Percentiles rank a stretch among this genome's conserved stretches.
Conservation (phyloP, 129 eudicot genomes). For the Dittrichia graveolens region DNA sequence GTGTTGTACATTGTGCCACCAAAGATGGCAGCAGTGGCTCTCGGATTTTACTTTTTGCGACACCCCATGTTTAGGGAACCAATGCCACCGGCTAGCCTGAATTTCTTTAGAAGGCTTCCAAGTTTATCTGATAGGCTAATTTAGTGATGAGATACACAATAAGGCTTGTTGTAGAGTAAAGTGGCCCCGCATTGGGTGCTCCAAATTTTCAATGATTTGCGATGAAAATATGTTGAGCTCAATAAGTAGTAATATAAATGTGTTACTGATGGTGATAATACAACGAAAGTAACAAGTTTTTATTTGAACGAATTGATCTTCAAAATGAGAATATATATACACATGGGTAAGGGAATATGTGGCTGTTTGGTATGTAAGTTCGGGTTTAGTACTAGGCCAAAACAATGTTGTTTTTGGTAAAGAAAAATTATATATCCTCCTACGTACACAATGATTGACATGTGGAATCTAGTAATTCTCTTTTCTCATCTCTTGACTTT, state of each 20-base stretch:
- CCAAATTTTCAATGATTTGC: slow-evolving; percentile 34
- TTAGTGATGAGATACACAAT: slow-evolving; percentile 43
- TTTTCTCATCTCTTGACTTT: no score
- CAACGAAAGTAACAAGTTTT: not conserved
- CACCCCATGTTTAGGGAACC: slow-evolving; percentile 99
- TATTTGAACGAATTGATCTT: not conserved
- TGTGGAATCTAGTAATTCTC: no score
- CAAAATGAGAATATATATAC: not conserved
- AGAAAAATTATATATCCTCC: no score
- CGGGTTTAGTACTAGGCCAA: no score
- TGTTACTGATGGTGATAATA: not conserved
- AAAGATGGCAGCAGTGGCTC: slow-evolving; percentile 97
- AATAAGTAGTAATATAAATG: slow-evolving; percentile 6
- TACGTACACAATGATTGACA: no score
- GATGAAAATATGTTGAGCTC: slow-evolving; percentile 31
- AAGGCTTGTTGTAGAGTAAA: slow-evolving; percentile 32
- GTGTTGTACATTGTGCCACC: slow-evolving; percentile 82
- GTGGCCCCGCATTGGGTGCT: slow-evolving; percentile 37
- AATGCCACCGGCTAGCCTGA: slow-evolving; percentile 94
- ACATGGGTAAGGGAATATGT: no score
- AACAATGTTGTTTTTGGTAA: no score
- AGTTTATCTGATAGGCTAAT: slow-evolving; percentile 91
- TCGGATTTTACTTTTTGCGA: slow-evolving; percentile 90
- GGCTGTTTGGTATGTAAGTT: no score
- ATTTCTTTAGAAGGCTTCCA: slow-evolving; percentile 95